phyloP scores from a whole-genome alignment of 2,329 filamentous ascomycete genomes.

The Botrytis byssoidea region DNA sequence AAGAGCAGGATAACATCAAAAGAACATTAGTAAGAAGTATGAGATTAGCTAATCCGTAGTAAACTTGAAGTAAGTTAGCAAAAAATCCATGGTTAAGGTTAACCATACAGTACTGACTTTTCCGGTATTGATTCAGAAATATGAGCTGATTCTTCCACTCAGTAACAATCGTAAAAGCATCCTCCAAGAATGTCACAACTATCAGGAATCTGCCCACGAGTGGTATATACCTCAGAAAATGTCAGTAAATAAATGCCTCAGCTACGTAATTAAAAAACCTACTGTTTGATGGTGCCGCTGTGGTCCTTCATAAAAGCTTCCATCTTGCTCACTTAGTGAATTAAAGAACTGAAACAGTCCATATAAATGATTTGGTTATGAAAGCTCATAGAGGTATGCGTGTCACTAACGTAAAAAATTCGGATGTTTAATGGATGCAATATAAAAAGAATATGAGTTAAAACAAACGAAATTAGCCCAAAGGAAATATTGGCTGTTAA shows the following conservation, averaged over 20 bases:
- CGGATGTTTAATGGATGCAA: neutral
- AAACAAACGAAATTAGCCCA: neutral
- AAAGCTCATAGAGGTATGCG: neutral
- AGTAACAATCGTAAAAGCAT: slow-evolving; percentile 91
- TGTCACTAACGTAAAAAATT: neutral
- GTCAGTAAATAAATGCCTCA: slow-evolving; percentile 25
- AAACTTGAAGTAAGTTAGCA: slow-evolving; percentile 57
- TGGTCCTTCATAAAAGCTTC: neutral
- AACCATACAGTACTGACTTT: slow-evolving; percentile 60
- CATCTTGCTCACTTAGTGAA: neutral
- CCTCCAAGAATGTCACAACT: slow-evolving; percentile 96
- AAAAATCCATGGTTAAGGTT: neutral
- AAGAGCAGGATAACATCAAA: slow-evolving; percentile 79
- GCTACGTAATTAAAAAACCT: neutral
- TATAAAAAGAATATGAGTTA: neutral
- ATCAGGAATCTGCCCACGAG: slow-evolving; percentile 96
- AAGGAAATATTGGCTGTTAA: neutral
- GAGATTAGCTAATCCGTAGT: slow-evolving; percentile 80
- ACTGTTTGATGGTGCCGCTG: neutral
- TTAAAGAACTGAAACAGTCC: neutral
- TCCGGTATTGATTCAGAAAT: slow-evolving; percentile 87
- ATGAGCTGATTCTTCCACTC: slow-evolving; percentile 95
- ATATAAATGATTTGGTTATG: neutral
- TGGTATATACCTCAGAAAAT: slow-evolving; percentile 71
- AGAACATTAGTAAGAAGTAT: slow-evolving; percentile 91